phyloP scores from a whole-genome alignment of 441 rosid species.

The Eruca vesicaria region DNA sequence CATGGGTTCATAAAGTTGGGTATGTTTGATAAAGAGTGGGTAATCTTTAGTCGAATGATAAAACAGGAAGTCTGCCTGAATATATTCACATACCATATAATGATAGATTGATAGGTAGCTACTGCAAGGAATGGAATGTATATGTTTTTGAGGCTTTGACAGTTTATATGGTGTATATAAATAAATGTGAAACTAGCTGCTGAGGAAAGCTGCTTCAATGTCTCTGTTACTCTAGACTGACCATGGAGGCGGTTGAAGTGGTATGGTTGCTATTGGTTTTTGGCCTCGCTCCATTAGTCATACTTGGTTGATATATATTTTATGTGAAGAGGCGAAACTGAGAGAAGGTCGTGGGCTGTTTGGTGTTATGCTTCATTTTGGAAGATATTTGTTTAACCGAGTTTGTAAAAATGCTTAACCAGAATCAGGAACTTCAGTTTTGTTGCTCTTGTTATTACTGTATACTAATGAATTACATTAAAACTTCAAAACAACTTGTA shows the following conservation, averaged over 20 bases:
- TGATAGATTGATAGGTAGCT: too few relatives aligned
- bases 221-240: slow-evolving; percentile 47
- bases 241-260: slow-evolving; percentile 46
- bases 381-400: slow-evolving; percentile 35
- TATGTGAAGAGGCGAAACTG: slow-evolving; percentile 46
- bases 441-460: neutral
- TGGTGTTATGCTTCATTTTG: slow-evolving; percentile 39
- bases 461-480: neutral
- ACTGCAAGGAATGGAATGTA: too few relatives aligned
- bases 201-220: slow-evolving; percentile 35
- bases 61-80: too few relatives aligned
- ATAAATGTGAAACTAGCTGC: too few relatives aligned
- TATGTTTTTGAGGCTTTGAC: too few relatives aligned
- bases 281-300: slow-evolving; percentile 32
- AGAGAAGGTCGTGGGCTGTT: slow-evolving; percentile 41
- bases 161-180: too few relatives aligned
- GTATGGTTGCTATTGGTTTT: slow-evolving; percentile 41
- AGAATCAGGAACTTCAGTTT: slow-evolving; percentile 23
- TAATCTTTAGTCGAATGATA: too few relatives aligned
- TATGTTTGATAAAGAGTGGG: slow-evolving; percentile 45
- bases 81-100: too few relatives aligned
- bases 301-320: slow-evolving; percentile 45
- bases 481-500: neutral
- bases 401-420: slow-evolving; percentile 29
- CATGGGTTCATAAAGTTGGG: slow-evolving; percentile 54